Evolutionary conservation across 2,329 filamentous ascomycete genomes (phyloP), one percentile per base, ranked within the genome.

Genomic region (Hypoxylon sp.): DNA sequence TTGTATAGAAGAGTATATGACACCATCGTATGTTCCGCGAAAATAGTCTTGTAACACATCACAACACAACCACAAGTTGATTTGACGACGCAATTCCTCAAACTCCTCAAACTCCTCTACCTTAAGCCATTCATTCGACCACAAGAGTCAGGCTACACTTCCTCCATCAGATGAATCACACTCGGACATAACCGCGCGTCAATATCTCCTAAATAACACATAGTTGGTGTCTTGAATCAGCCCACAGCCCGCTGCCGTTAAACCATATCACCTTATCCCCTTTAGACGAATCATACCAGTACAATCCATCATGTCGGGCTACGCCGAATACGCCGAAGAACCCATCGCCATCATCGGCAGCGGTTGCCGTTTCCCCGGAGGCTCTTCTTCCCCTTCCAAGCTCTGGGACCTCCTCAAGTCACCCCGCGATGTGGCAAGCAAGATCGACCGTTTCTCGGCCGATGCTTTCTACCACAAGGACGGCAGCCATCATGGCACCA

Each of bases 301-400:
- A 56, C 54, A 56, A 56, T 56, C 37, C 56, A 59, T 31, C 24
- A 59, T 59, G 56, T 59, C 56, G 56, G 56, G 56, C 46, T 59
- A 59, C 46, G 46, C 56, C 56, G 56, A 59, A 35, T 56, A 56
- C 54, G 39, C 54, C 26, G 54, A 56, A 26, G 79, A 81, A 57
- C 80, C 81, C 22, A 83, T 83, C 61, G 82, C 81, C n/a, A 76
- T 83, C 31, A 74, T 84, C 54, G 81, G 82, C 55, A 78, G 52
- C n/a, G 79, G 75, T 3, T 83, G 81, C 68, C 78, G 81, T 10
- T 81, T 83, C 31, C 79, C 81, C 4, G 81, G 81, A 2, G 73
- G 71, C 46, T 73, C 78, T 1, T 76, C 65, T 13, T 75, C 76
- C 10, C 77, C 80, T 1, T 78, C 79, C 1, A 74, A 76, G 63